Base-by-base conservation (phyloP, 2,329 filamentous ascomycete species). In the Lasiodiplodia sp. region DNA sequence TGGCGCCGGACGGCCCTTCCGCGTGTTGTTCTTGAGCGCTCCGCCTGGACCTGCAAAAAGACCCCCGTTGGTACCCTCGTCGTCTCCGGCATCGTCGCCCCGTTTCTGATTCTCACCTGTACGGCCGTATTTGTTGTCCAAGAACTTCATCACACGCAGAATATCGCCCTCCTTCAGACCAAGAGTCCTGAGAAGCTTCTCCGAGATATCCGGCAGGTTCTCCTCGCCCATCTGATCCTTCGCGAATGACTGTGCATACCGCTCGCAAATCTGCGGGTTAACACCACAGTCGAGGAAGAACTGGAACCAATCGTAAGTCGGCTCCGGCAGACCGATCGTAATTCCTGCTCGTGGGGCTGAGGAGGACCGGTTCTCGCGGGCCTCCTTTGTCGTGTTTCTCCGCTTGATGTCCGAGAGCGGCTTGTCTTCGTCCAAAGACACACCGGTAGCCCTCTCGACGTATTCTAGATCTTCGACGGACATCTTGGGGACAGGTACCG, bases 81-180 rank as follows among this genome's bases (percentile, higher is more conserved):
- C 79, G 1, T 82, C 84, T 11, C 82, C 85, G 74, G 86, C 86
- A 73, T 82, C 86, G 37, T 86, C 85, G 71, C 82, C 84, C 55
- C 85, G 82, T 69, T 84, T 83, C 73, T 88, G 89, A 68, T 85
- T 86, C 57, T 77, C 76, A 40, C 78, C 80, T 57, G 85, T 87
- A 47, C 94, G 90, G 62, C 86, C 87, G 76, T 88, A 97, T 77
- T 93, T 96, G 77, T 85, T 87, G 78, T 99, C 95, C 68, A 99
- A 81, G 73, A 87, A 88, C 71, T 95, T 94, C 89, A 96, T 97
- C 7, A 99, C 92, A 71, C 97, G 94, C 75, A 99, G 88, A 69
- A 97, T 97, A 78, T 99, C 96, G 31, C 96, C 96, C 80, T 98
- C 96, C 70, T 96, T 94, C 60, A 99, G 81, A n/a, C 96, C 96